These are phyloP conservation scores for Alisma plantagoaquatica DNA, from an alignment of 106 monocot species.

Conservation along the genomic window DNA sequence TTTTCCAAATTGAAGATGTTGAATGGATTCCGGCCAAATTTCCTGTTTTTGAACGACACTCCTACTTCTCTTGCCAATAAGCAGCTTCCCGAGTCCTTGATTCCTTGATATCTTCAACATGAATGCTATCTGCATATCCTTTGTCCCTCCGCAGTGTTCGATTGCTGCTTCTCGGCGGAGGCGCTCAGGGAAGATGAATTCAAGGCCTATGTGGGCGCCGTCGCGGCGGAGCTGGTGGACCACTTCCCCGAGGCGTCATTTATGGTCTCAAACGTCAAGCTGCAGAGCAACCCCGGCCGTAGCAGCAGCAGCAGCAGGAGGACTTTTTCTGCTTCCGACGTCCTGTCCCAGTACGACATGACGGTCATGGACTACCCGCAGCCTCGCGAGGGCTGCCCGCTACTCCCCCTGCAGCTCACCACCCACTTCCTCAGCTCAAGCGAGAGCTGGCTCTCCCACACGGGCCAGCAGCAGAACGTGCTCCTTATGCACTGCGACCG, in stretches of 20 bases:
- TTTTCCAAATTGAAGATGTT: not conserved
- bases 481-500: constrained; percentile 90
- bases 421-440: constrained; percentile 82
- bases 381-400: constrained; percentile 79
- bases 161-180: constrained; percentile 83
- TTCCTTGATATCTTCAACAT: not conserved
- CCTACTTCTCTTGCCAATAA: too few species aligned
- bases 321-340: constrained; percentile 30
- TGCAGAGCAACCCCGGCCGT: constrained; percentile 64
- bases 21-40: not conserved
- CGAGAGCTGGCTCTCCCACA: constrained; percentile 81
- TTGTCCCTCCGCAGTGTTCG: constrained; percentile 95
- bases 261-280: constrained; percentile 83
- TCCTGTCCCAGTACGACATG: constrained; percentile 76
- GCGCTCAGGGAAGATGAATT: constrained; percentile 58
- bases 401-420: constrained; percentile 77
- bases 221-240: constrained; percentile 56
- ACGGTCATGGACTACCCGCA: constrained; percentile 91
- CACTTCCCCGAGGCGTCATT: constrained; percentile 72
- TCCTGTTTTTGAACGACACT: not conserved
- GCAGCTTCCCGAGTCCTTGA: too few species aligned
- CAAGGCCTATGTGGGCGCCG: constrained; percentile 52
- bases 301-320: too few species aligned
- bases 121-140: too few species aligned
- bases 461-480: constrained; percentile 55